Conservation (phyloP, 1,139 yeast species). For the Blastobotrys buckinghamii region DNA sequence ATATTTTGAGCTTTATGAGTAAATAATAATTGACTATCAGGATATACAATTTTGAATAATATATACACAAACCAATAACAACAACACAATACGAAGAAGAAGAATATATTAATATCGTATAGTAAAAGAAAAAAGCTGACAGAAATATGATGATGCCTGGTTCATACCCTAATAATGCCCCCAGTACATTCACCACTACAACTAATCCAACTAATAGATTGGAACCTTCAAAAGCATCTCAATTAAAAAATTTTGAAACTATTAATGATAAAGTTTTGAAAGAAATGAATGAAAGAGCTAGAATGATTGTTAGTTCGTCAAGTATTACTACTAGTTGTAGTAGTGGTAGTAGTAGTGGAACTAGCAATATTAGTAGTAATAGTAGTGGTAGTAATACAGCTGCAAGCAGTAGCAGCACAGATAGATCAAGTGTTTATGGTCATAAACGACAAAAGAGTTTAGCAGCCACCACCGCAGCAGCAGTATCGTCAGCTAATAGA, state of each 20-base stretch:
- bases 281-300: constrained; percentile 35
- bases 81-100: too few relatives aligned
- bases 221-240: constrained; percentile 26
- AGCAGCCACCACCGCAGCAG: constrained; percentile 17
- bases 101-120: neutral
- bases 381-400: too few relatives aligned
- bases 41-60: too few relatives aligned
- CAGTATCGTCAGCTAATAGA: constrained; percentile 10
- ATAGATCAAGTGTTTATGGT: neutral
- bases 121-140: neutral
- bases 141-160: constrained; percentile 4
- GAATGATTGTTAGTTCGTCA: constrained; percentile 1
- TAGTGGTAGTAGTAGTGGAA: too few relatives aligned
- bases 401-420: neutral
- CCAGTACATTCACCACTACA: too few relatives aligned
- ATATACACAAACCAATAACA: too few relatives aligned
- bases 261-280: constrained; percentile 31
- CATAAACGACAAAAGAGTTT: constrained; percentile 3
- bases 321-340: too few relatives aligned
- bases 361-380: too few relatives aligned
- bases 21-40: too few relatives aligned
- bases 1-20: too few relatives aligned
- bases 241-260: constrained; percentile 29
- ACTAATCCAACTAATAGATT: neutral
- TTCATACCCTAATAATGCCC: constrained; percentile 1